Evolutionary conservation across 139 green algal genomes (phyloP).

Genomic region (Chlorella sp.): DNA sequence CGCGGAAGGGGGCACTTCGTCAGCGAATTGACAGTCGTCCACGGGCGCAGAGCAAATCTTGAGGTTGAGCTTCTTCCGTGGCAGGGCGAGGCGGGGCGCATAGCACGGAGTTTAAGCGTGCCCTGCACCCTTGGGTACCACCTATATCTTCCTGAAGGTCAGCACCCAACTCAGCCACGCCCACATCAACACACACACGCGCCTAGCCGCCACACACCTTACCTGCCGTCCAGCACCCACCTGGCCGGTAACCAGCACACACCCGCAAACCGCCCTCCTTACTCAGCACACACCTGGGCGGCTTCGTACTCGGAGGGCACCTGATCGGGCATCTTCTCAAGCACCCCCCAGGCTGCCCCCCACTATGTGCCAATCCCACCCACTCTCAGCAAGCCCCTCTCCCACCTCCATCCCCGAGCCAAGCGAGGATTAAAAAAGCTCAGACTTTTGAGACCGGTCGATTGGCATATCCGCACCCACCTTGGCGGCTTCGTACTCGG

Average conservation of each 20-base stretch:
- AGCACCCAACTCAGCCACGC: too few species aligned
- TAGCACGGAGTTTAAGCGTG: neutral
- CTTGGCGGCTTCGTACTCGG: slow-evolving; percentile 47
- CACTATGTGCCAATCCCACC: too few species aligned
- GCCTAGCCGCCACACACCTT: neutral
- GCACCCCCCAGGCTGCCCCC: too few species aligned
- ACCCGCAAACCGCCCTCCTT: too few species aligned
- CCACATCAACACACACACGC: neutral
- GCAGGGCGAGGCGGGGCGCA: neutral
- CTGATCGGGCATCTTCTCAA: too few species aligned
- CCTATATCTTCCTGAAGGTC: too few species aligned
- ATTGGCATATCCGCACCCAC: neutral
- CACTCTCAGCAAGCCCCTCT: too few species aligned
- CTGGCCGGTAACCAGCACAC: neutral
- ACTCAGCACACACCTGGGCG: slow-evolving; percentile 31
- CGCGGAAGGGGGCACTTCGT: too few species aligned
- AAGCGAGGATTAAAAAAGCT: too few species aligned
- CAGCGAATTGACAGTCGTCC: neutral
- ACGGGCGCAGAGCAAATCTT: neutral
- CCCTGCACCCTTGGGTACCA: neutral
- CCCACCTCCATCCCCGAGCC: too few species aligned
- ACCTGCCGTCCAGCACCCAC: neutral
- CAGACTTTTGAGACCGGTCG: too few species aligned
- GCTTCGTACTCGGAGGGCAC: slow-evolving; percentile 47
- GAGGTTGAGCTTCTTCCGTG: neutral